These are phyloP conservation scores for Agarophyton chilense DNA, from an alignment of 23 red algal genomes.

Conservation along the genomic window DNA sequence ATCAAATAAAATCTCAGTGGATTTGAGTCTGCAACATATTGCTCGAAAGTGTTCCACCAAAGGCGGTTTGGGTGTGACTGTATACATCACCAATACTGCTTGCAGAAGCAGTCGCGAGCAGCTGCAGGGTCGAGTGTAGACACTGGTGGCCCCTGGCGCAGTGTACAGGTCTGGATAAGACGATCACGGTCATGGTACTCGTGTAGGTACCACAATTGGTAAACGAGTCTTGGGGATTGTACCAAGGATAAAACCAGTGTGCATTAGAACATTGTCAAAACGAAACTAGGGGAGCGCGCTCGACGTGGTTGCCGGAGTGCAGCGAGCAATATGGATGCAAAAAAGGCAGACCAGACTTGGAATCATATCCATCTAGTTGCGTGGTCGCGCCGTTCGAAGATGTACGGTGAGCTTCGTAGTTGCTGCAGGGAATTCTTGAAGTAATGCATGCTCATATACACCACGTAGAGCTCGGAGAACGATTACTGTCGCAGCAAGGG, in stretches of 20 bases:
- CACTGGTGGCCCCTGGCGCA: too few species aligned
- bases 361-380: slow-evolving; percentile 38
- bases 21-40: not conserved
- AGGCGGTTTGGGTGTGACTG: slow-evolving; percentile 33
- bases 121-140: too few species aligned
- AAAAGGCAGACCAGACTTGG: not conserved
- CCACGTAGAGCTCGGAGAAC: slow-evolving; percentile 31
- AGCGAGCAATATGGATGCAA: slow-evolving; percentile 36
- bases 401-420: slow-evolving; percentile 36
- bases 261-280: slow-evolving; percentile 54
- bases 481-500: slow-evolving; percentile 49
- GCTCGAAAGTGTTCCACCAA: slow-evolving; percentile 5
- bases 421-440: slow-evolving; percentile 55
- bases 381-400: slow-evolving; percentile 3
- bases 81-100: slow-evolving; percentile 67
- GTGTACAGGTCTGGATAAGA: slow-evolving; percentile 24
- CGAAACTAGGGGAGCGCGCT: slow-evolving; percentile 8
- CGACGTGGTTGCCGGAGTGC: slow-evolving; percentile 58
- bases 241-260: not conserved
- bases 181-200: slow-evolving; percentile 73
- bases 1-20: not conserved
- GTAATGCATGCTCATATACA: slow-evolving; percentile 61
- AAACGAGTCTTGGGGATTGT: slow-evolving; percentile 31
- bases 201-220: slow-evolving; percentile 38
- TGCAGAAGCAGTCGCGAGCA: slow-evolving; percentile 50